Evolutionary conservation across 371 early-diverging fungal genomes (phyloP), one percentile per base, ranked within the genome.

Genomic region (Mortierella sp.): DNA sequence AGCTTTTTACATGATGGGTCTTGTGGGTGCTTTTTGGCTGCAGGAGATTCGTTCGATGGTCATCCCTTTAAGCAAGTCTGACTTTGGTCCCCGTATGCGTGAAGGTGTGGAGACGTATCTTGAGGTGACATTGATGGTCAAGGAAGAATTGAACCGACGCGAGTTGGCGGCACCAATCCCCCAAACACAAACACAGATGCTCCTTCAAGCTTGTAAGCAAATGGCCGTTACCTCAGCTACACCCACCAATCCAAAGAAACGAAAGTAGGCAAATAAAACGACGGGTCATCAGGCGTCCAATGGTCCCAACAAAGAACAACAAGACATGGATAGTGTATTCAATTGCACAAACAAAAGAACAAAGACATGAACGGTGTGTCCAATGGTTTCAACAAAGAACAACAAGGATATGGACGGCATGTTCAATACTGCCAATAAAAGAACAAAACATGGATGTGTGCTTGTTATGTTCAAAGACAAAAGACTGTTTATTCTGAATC

Each of bases 281-380:
- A 29, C n/a, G n/a, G n/a, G n/a, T n/a, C n/a, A n/a, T n/a, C n/a
- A n/a, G n/a, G n/a, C n/a, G n/a, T n/a, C n/a, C n/a, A n/a, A n/a
- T n/a, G n/a, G n/a, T n/a, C n/a, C n/a, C n/a, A n/a, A n/a, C n/a
- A n/a, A n/a, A n/a, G n/a, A n/a, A n/a, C n/a, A n/a, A n/a, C n/a
- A n/a, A n/a, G n/a, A n/a, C n/a, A n/a, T n/a, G n/a, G n/a, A n/a
- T n/a, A n/a, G n/a, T n/a, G n/a, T n/a, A n/a, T n/a, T n/a, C n/a
- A n/a, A n/a, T n/a, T n/a, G n/a, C 14, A 53, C 16, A 4, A 88
- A 90, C 73, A 98, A 98, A 91, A 96, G 96, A 87, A 87, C 77
- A n/a, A 29, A 58, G 22, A 14, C 8, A 6, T 16, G 19, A 9
- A n/a, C 9, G n/a, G n/a, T n/a, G n/a, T n/a, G n/a, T n/a, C n/a